A percentile compares a stretch with the other conserved stretches of the same genome.
Conservation (phyloP, 208 protist species). For the Trypanosoma congolense region DNA sequence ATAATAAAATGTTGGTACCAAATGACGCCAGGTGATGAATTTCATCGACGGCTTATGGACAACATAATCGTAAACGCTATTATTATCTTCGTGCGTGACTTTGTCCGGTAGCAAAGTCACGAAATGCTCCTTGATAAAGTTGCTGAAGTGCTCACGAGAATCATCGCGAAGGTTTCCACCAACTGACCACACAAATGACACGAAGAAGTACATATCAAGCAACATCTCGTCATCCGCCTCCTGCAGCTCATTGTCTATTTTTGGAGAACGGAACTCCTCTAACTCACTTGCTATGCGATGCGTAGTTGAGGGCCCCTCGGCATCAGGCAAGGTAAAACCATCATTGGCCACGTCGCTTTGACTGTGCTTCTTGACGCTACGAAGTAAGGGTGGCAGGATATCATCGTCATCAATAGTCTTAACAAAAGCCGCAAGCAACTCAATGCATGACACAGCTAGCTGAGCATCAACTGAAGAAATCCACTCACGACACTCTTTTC, state of each 20-base stretch:
- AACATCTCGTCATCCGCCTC: slow-evolving; percentile 51
- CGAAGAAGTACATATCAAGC: slow-evolving; percentile 93
- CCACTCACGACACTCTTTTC: slow-evolving; percentile 85
- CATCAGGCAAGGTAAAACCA: not conserved
- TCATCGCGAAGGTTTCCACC: slow-evolving; percentile 92
- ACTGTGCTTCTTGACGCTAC: slow-evolving; percentile 18
- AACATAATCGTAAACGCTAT: slow-evolving; percentile 92
- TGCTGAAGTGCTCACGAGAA: slow-evolving; percentile 84
- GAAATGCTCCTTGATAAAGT: slow-evolving; percentile 72
- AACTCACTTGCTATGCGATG: slow-evolving; percentile 19
- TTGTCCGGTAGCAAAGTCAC: slow-evolving; percentile 51
- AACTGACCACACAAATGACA: slow-evolving; percentile 95
- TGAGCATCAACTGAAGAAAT: slow-evolving; percentile 87
- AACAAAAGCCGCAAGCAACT: slow-evolving; percentile 84
- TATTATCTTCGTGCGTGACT: slow-evolving; percentile 28
- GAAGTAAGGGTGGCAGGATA: slow-evolving; percentile 13
- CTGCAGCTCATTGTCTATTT: slow-evolving; percentile 50
- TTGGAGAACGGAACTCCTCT: slow-evolving; percentile 63
- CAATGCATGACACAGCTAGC: slow-evolving; percentile 86
- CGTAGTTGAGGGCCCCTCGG: not conserved
- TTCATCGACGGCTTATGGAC: slow-evolving; percentile 81
- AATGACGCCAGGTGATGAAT: slow-evolving; percentile 88
- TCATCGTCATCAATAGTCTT: slow-evolving; percentile 37
- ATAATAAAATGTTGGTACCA: slow-evolving; percentile 92
- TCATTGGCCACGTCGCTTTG: slow-evolving; percentile 24